These are phyloP conservation scores for Adiantum capillusveneris DNA, from an alignment of 75 land plant genomes.

Conservation along the genomic window DNA sequence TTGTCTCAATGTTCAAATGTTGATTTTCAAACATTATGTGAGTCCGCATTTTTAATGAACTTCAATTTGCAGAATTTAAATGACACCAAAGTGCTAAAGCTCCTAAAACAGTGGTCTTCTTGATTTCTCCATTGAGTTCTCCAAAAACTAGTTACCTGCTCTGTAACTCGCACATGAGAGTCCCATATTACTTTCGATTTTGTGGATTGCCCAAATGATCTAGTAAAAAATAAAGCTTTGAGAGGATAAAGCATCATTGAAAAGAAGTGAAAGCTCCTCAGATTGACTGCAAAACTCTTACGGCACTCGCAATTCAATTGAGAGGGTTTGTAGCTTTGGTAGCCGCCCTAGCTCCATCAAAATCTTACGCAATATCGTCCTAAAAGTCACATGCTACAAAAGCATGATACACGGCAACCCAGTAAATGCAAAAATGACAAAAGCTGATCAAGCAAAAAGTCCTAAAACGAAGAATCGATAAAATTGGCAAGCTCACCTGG, in stretches of 20 bases:
- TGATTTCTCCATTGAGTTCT: too few species aligned
- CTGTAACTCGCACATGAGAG: conserved; percentile 25
- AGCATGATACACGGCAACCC: too few species aligned
- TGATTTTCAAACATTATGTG: too few species aligned
- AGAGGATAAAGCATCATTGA: background rate
- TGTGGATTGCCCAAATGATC: conserved; percentile 28
- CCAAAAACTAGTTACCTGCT: conserved; percentile 12
- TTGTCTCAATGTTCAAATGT: too few species aligned
- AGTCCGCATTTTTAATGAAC: too few species aligned
- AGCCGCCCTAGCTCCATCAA: conserved; percentile 25
- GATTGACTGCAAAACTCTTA: conserved; percentile 8
- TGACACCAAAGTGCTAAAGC: too few species aligned
- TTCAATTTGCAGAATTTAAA: too few species aligned
- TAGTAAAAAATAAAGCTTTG: too few species aligned
- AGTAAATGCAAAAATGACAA: too few species aligned
- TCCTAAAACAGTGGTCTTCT: too few species aligned
- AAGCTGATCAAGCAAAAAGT: too few species aligned
- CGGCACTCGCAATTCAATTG: conserved; percentile 34
- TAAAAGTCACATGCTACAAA: conserved; percentile 17
- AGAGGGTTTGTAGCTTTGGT: conserved; percentile 28
- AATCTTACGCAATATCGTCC: conserved; percentile 17
- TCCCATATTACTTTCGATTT: conserved; percentile 35
- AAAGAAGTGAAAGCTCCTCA: background rate
- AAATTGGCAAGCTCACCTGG: conserved; percentile 13
- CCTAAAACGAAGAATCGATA: too few species aligned